Percentiles rank a stretch among this genome's conserved stretches.
These are phyloP conservation scores for Mucor sp. DNA, from an alignment of 371 early-diverging fungal species.

Conservation along the genomic window DNA sequence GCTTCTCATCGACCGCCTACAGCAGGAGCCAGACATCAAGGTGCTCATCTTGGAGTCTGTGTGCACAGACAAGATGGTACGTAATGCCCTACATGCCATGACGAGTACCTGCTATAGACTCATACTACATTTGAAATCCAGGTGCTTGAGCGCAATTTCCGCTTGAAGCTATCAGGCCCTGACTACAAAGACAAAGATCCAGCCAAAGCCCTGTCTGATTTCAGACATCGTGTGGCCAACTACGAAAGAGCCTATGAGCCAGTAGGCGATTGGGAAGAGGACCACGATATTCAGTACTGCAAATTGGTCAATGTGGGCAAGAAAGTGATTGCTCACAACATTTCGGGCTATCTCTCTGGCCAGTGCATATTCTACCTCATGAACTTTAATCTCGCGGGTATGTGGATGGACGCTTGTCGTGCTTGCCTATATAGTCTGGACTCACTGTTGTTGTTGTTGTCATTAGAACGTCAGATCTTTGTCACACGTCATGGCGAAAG, in stretches of 20 bases:
- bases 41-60: conserved; percentile 72
- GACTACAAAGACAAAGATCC: conserved; percentile 79
- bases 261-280: conserved; percentile 76
- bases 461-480: conserved; percentile 72
- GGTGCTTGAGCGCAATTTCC: conserved; percentile 75
- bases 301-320: conserved; percentile 85
- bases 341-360: conserved; percentile 77
- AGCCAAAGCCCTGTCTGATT: conserved; percentile 72
- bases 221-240: conserved; percentile 72
- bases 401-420: not conserved
- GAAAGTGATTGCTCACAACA: conserved; percentile 81
- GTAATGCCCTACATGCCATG: not conserved
- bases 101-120: not conserved
- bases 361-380: conserved; percentile 89
- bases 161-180: conserved; percentile 81
- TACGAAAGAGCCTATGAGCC: conserved; percentile 86
- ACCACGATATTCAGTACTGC: conserved; percentile 73
- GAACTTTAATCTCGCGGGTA: conserved; percentile 69
- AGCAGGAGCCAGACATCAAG: conserved; percentile 56
- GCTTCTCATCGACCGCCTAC: conserved; percentile 63
- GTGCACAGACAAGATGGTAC: conserved; percentile 67
- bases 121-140: conserved; percentile 6
- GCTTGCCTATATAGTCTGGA: not conserved
- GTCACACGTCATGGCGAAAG: conserved; percentile 85
- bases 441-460: not conserved